phyloP scores from a whole-genome alignment of 331 rosid genomes.

The Dryas integrifolia region DNA sequence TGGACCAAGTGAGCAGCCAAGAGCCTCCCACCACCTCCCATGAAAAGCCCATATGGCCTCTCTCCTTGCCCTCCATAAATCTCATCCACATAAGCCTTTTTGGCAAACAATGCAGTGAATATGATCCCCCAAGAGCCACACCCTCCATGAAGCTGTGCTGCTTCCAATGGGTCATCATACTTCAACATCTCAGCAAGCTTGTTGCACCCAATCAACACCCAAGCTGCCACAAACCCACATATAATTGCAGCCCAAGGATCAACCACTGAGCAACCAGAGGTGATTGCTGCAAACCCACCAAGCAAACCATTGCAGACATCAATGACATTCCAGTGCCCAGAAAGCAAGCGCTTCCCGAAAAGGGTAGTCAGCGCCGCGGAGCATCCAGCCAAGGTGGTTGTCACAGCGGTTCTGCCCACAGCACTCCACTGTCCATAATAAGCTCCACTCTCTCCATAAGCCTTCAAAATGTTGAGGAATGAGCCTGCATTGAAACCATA shows the following conservation, averaged over 20 bases:
- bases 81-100: slow-evolving; percentile 44
- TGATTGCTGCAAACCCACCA: slow-evolving; percentile 68
- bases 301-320: slow-evolving; percentile 67
- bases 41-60: slow-evolving; percentile 53
- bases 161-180: slow-evolving; percentile 64
- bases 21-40: slow-evolving; percentile 57
- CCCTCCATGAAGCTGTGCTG: slow-evolving; percentile 67
- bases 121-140: slow-evolving; percentile 72
- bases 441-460: slow-evolving; percentile 29
- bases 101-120: slow-evolving; percentile 55
- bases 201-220: slow-evolving; percentile 55
- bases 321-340: slow-evolving; percentile 59
- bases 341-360: slow-evolving; percentile 44
- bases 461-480: slow-evolving; percentile 39
- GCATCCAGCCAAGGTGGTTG: slow-evolving; percentile 60
- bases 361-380: slow-evolving; percentile 54
- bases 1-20: slow-evolving; percentile 57
- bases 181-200: slow-evolving; percentile 42
- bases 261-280: slow-evolving; percentile 59
- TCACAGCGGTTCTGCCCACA: slow-evolving; percentile 63
- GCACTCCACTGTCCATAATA: slow-evolving; percentile 75
- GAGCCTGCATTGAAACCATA: slow-evolving; percentile 76
- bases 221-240: slow-evolving; percentile 62
- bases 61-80: slow-evolving; percentile 34
- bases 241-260: slow-evolving; percentile 69